A percentile compares a stretch with the other conserved stretches of the same genome.
phyloP scores from a whole-genome alignment of 208 protist genomes.

The Naegleria fowleri region DNA sequence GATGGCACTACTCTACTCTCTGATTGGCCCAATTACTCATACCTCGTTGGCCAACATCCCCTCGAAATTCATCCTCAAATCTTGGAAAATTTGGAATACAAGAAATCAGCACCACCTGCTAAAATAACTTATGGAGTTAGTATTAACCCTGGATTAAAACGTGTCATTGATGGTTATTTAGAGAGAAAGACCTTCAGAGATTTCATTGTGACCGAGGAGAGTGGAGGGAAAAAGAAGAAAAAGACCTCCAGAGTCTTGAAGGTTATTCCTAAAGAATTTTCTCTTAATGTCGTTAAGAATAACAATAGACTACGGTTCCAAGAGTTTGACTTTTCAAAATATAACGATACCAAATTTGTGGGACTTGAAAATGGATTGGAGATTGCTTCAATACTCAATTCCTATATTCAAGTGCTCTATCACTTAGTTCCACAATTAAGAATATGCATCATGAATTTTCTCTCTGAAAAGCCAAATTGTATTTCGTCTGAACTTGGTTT shows the following conservation, averaged over 20 bases:
- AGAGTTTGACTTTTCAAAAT: slow-evolving; percentile 5
- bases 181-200: background rate
- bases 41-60: background rate
- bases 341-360: background rate
- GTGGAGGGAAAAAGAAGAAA: background rate
- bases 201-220: background rate
- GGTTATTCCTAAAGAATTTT: background rate
- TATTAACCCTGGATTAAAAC: background rate
- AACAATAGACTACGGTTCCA: background rate
- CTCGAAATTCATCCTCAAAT: slow-evolving; percentile 9
- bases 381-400: background rate
- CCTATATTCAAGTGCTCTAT: slow-evolving; percentile 6
- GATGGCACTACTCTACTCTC: background rate
- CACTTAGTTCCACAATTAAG: background rate
- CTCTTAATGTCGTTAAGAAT: background rate
- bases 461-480: background rate
- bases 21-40: background rate
- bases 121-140: background rate
- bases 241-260: background rate
- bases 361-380: background rate
- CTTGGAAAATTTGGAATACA: background rate
- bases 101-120: background rate
- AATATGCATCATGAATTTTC: background rate
- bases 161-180: background rate
- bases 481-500: slow-evolving; percentile 8